Evolutionary conservation across 208 protist species (phyloP), one percentile per base, ranked within the genome.

Genomic region (Angomonas desouzai): DNA sequence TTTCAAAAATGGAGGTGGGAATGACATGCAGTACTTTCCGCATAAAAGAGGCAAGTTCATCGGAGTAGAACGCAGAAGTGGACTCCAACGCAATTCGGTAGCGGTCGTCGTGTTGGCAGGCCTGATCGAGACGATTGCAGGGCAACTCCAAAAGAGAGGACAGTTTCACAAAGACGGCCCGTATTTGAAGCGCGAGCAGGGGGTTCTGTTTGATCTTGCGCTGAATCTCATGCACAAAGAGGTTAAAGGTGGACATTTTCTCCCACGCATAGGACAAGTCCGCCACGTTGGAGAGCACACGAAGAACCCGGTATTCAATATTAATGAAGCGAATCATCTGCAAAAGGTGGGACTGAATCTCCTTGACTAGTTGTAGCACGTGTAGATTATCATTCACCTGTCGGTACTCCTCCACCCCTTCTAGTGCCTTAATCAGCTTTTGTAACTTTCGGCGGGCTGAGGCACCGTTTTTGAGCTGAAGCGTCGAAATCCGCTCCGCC

Each of bases 191-290:
- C 4, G 97, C 87, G 25, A 93, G 71, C 7, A 75, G 80, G 13
- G 97, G 97, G 43, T 96, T 62, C n/a, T 79, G 61, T 64, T 91
- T 97, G 55, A 99, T 98, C 58, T 77, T 81, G 7, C 56, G 73
- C 69, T 99, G 98, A 75, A 99, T 97, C 25, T 92, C 81, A 3
- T 79, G 60, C 16, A 98, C 89, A 43, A 87, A 87, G 51, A 70
- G 77, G n/a, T 71, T 69, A 58, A 97, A 98, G 9, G 81, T 69
- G 16, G 83, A 63, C 45, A 99, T 89, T n/a, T 91, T 76, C 49
- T 97, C 81, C 94, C 97, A 99, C 1, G 94, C 97, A 74, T 99
- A 99, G 0, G 94, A 97, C 20, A 99, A 71, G 76, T 99, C 98
- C 13, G 84, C 80, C 7, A 99, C 81, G 23, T 93, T 87, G 25